Percentiles rank a stretch among this genome's conserved stretches.
Evolutionary conservation across 2,329 filamentous ascomycete species (phyloP).

Genomic region (Penicillium aurantiogriseum): DNA sequence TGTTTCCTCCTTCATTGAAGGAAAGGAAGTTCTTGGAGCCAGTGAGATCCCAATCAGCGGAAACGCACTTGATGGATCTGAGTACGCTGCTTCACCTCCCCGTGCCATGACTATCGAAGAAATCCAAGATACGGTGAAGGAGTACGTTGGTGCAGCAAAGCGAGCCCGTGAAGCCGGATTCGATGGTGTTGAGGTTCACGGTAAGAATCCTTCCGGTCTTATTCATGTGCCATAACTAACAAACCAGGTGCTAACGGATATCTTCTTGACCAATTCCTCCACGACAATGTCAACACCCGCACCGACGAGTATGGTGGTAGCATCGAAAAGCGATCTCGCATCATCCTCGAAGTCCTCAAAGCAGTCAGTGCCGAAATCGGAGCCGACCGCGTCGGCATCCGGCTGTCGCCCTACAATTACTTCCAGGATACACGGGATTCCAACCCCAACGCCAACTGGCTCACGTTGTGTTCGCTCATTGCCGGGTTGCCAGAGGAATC

Average conservation of each 20-base stretch:
- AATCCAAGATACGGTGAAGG: conserved; percentile 39
- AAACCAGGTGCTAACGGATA: conserved; percentile 62
- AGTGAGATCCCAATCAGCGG: conserved; percentile 40
- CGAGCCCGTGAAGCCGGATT: conserved; percentile 50
- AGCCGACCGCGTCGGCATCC: conserved; percentile 54
- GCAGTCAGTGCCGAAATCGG: conserved; percentile 48
- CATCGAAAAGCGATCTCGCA: conserved; percentile 51
- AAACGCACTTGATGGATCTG: conserved; percentile 38
- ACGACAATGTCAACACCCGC: conserved; percentile 55
- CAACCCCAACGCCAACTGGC: conserved; percentile 48
- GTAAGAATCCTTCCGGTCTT: conserved; percentile 11
- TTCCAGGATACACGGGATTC: conserved; percentile 57
- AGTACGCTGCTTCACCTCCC: conserved; percentile 33
- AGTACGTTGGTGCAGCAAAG: conserved; percentile 45
- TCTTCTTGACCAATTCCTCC: conserved; percentile 64
- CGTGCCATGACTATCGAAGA: conserved; percentile 39
- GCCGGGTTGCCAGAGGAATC: conserved; percentile 34
- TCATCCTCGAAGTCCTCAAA: conserved; percentile 54
- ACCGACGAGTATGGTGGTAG: conserved; percentile 51
- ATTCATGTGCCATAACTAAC: not conserved
- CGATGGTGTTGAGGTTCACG: conserved; percentile 50
- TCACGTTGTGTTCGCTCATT: conserved; percentile 45
- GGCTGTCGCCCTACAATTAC: conserved; percentile 59
- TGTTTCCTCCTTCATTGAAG: conserved; percentile 40
- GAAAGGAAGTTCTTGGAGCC: conserved; percentile 24